Conservation (phyloP, 352 stramenopile genomes). For the Phytophthora cajani region DNA sequence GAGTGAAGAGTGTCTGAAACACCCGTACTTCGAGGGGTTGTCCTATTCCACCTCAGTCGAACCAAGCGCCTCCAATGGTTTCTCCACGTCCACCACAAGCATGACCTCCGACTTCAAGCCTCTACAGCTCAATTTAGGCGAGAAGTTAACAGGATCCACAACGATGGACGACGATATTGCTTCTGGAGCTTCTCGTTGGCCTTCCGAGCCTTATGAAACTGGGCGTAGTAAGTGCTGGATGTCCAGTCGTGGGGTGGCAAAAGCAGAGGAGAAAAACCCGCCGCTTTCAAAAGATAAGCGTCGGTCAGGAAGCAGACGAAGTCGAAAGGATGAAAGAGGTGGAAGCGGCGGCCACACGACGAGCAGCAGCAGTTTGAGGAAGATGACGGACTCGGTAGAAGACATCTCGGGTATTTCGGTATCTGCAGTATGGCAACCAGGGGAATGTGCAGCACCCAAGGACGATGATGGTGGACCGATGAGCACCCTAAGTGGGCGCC, state of each 20-base stretch:
- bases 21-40: constrained; percentile 91
- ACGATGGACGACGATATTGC: constrained; percentile 27
- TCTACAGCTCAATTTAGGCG: constrained; percentile 32
- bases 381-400: constrained; percentile 40
- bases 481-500: constrained; percentile 36
- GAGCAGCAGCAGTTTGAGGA: constrained; percentile 48
- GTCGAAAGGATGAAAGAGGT: constrained; percentile 44
- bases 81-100: not conserved
- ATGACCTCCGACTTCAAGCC: constrained; percentile 38
- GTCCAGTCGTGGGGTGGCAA: constrained; percentile 46
- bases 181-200: constrained; percentile 23
- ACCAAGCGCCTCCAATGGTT: constrained; percentile 8
- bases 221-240: constrained; percentile 48
- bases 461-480: constrained; percentile 44
- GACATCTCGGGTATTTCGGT: constrained; percentile 25
- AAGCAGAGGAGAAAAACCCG: constrained; percentile 54
- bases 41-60: constrained; percentile 28
- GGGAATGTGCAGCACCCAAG: constrained; percentile 41
- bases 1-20: constrained; percentile 78
- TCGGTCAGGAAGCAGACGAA: constrained; percentile 45
- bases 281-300: constrained; percentile 47
- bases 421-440: constrained; percentile 24
- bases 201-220: constrained; percentile 39
- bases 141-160: constrained; percentile 28
- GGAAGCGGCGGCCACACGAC: constrained; percentile 35